These are phyloP conservation scores for Serendipita vermifera DNA, from an alignment of 768 basidiomycete species.

Conservation along the genomic window DNA sequence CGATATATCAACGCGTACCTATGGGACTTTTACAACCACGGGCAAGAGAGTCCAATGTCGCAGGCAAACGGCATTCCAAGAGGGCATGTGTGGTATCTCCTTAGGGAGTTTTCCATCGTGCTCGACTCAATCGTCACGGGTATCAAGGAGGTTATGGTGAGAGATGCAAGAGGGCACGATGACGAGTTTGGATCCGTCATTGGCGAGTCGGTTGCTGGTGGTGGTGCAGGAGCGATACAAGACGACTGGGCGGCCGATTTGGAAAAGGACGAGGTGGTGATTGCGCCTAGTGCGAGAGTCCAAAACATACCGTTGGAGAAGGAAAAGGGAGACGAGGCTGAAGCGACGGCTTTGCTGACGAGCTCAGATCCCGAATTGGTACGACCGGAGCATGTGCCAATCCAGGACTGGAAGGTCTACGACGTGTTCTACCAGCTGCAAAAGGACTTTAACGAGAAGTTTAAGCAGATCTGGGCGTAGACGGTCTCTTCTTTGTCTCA, in stretches of 20 bases:
- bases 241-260: conserved; percentile 28
- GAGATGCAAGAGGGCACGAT: conserved; percentile 15
- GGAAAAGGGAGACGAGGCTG: conserved; percentile 18
- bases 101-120: conserved; percentile 45
- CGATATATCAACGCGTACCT: conserved; percentile 49
- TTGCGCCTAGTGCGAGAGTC: conserved; percentile 17
- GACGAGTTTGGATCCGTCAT: neutral
- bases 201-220: conserved; percentile 12
- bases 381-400: conserved; percentile 19
- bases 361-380: neutral
- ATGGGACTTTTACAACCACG: conserved; percentile 56
- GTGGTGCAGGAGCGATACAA: conserved; percentile 15
- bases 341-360: neutral
- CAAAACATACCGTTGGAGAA: conserved; percentile 16
- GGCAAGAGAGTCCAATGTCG: conserved; percentile 37
- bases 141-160: conserved; percentile 35
- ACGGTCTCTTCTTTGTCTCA: too few relatives aligned
- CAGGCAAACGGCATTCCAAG: conserved; percentile 44
- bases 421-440: conserved; percentile 33
- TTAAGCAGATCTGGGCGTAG: conserved; percentile 49
- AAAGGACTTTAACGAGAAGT: conserved; percentile 45
- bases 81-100: conserved; percentile 51
- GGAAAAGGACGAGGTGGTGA: conserved; percentile 22
- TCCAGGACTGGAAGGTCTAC: conserved; percentile 45
- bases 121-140: conserved; percentile 37